Evolutionary conservation across 2,329 filamentous ascomycete genomes (phyloP).

Genomic region (Aspergillus sp.): DNA sequence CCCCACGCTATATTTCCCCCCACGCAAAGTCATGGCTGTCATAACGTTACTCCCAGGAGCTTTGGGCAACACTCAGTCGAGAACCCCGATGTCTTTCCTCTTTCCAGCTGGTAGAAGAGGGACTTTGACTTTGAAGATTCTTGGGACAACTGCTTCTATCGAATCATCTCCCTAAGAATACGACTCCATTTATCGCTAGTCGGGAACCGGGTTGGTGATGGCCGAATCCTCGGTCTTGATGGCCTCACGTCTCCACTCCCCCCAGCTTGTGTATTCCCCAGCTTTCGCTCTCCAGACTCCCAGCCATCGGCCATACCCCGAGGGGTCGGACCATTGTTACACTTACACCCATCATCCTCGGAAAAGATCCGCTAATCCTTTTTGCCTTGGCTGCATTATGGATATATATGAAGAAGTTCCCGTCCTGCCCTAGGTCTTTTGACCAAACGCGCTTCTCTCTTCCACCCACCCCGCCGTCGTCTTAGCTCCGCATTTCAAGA

Average conservation of each 20-base stretch:
- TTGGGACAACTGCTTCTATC: neutral
- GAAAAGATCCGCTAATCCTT: constrained; percentile 4
- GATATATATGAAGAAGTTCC: neutral
- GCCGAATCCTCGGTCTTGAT: neutral
- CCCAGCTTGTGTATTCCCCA: neutral
- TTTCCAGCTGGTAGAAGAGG: neutral
- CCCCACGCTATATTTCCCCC: neutral
- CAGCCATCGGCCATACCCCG: constrained; percentile 29
- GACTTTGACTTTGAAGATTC: neutral
- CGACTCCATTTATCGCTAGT: neutral
- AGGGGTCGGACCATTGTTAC: constrained; percentile 13
- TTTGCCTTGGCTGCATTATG: neutral
- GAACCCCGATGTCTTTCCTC: neutral
- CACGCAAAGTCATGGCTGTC: neutral
- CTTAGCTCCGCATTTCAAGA: constrained; percentile 22
- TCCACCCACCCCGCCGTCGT: neutral
- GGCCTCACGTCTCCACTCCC: constrained; percentile 1
- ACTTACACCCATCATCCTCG: constrained; percentile 10
- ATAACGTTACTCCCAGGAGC: neutral
- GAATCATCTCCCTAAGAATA: neutral
- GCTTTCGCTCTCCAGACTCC: constrained; percentile 2
- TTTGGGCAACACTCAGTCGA: neutral
- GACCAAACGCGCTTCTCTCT: neutral
- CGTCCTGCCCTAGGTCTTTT: neutral
- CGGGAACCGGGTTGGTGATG: neutral